A percentile compares a stretch with the other conserved stretches of the same genome.
phyloP scores from a whole-genome alignment of 257 asterid species.

The Salvia rosmarinus region DNA sequence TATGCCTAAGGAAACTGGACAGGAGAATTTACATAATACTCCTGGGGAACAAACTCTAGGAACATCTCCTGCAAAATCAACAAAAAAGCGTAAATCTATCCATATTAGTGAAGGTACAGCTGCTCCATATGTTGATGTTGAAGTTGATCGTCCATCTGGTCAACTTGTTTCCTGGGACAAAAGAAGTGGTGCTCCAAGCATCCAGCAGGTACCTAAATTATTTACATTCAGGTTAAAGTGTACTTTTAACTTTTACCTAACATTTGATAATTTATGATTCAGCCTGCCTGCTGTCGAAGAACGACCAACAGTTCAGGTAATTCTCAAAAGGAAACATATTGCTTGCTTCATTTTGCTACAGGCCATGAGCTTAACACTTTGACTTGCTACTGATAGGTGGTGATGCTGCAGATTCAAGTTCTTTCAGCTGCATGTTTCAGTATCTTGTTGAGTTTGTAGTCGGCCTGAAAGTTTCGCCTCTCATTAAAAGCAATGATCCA shows the following conservation, averaged over 20 bases:
- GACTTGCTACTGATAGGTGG: conserved; percentile 41
- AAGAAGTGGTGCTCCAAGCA: conserved; percentile 34
- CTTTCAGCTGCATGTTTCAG: conserved; percentile 69
- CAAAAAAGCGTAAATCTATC: conserved; percentile 47
- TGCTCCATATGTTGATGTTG: conserved; percentile 33
- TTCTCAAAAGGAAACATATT: conserved; percentile 20
- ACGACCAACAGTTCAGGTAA: conserved; percentile 62
- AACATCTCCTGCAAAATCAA: conserved; percentile 14
- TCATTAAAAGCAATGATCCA: conserved; percentile 50
- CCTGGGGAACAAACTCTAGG: conserved; percentile 36
- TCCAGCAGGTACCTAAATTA: conserved; percentile 43
- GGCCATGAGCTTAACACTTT: conserved; percentile 20
- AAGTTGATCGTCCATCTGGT: conserved; percentile 33
- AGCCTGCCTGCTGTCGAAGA: conserved; percentile 74
- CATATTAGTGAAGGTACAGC: conserved; percentile 32
- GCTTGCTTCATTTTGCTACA: conserved; percentile 3
- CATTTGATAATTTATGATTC: conserved; percentile 40
- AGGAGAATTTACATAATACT: conserved; percentile 40
- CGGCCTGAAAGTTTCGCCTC: conserved; percentile 66
- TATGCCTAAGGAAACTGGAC: conserved; percentile 40
- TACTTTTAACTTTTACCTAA: conserved; percentile 32
- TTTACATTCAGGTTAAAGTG: conserved; percentile 23
- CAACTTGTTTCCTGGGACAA: conserved; percentile 27
- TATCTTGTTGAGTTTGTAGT: conserved; percentile 64
- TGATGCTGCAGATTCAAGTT: conserved; percentile 45